phyloP scores from a whole-genome alignment of 2,329 filamentous ascomycete species.

The Chalaropsis thielavioides region DNA sequence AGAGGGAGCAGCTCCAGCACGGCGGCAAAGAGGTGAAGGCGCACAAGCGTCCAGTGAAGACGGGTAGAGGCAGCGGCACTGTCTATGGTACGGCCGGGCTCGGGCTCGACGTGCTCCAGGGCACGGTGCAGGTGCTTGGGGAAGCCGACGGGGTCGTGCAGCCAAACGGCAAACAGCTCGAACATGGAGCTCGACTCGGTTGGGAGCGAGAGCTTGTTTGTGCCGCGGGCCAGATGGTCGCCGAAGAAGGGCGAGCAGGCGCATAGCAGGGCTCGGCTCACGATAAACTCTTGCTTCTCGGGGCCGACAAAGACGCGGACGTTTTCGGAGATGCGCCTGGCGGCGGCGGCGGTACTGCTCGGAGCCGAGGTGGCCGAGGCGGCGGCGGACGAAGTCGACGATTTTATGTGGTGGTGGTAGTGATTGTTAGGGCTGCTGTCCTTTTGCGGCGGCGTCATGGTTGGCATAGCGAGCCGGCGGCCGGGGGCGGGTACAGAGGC shows the following conservation, averaged over 20 bases:
- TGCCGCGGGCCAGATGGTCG: constrained; percentile 30
- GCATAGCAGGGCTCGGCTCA: constrained; percentile 34
- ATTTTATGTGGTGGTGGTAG: background rate
- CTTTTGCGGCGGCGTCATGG: constrained; percentile 1
- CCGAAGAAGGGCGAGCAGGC: constrained; percentile 35
- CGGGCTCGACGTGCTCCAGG: constrained; percentile 22
- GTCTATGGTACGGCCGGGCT: constrained; percentile 19
- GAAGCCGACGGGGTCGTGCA: constrained; percentile 26
- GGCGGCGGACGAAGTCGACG: background rate
- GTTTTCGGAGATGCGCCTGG: constrained; percentile 17
- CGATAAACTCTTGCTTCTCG: constrained; percentile 28
- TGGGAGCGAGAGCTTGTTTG: constrained; percentile 29
- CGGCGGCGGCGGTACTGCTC: background rate
- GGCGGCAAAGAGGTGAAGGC: constrained; percentile 43
- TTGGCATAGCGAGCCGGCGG: constrained; percentile 4
- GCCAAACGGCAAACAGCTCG: constrained; percentile 38
- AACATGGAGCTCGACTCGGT: constrained; percentile 39
- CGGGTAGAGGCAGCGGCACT: constrained; percentile 24
- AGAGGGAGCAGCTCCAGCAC: constrained; percentile 35
- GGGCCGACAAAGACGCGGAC: constrained; percentile 31
- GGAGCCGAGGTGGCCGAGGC: background rate
- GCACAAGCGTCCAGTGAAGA: constrained; percentile 42
- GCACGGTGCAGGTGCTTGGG: constrained; percentile 31
- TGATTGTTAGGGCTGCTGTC: background rate
- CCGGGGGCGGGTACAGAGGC: background rate